These are phyloP conservation scores for Debaryomyces psychrophilus DNA, from an alignment of 1,139 yeast species.

Conservation along the genomic window DNA sequence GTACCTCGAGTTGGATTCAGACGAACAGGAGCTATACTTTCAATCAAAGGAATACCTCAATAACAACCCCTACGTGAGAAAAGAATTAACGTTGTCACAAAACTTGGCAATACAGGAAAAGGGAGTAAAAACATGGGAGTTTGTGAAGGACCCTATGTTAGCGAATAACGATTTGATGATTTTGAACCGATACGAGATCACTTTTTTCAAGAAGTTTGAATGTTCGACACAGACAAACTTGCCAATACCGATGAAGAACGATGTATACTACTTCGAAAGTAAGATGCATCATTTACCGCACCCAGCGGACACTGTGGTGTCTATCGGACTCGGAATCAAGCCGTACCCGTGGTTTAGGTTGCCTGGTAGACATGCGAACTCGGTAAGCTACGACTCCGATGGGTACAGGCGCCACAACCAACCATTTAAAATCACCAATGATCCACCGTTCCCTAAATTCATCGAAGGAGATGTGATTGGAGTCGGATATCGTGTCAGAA, in stretches of 20 bases:
- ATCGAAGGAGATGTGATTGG: conserved; percentile 69
- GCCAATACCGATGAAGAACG: conserved; percentile 84
- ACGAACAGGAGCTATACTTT: conserved; percentile 79
- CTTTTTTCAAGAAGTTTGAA: conserved; percentile 69
- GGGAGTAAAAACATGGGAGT: conserved; percentile 93
- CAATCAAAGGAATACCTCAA: conserved; percentile 64
- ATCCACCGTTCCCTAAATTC: conserved; percentile 50
- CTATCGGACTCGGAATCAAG: conserved; percentile 50
- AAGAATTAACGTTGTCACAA: conserved; percentile 50
- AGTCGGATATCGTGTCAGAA: conserved; percentile 60
- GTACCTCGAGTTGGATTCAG: conserved; percentile 63
- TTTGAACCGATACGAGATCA: conserved; percentile 73
- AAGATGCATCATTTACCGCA: conserved; percentile 62
- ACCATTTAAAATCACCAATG: conserved; percentile 44
- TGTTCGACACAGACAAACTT: conserved; percentile 82
- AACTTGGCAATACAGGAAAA: conserved; percentile 78
- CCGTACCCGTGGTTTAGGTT: conserved; percentile 65
- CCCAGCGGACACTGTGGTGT: conserved; percentile 48
- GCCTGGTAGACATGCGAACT: conserved; percentile 58
- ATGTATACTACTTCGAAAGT: conserved; percentile 88
- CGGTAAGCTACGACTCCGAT: conserved; percentile 54
- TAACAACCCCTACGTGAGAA: conserved; percentile 57
- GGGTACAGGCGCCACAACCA: conserved; percentile 56
- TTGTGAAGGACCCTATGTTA: conserved; percentile 68
- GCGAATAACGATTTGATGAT: conserved; percentile 64